phyloP scores from a whole-genome alignment of 140 eudicot species.

The Erigeron philadelphicus region DNA sequence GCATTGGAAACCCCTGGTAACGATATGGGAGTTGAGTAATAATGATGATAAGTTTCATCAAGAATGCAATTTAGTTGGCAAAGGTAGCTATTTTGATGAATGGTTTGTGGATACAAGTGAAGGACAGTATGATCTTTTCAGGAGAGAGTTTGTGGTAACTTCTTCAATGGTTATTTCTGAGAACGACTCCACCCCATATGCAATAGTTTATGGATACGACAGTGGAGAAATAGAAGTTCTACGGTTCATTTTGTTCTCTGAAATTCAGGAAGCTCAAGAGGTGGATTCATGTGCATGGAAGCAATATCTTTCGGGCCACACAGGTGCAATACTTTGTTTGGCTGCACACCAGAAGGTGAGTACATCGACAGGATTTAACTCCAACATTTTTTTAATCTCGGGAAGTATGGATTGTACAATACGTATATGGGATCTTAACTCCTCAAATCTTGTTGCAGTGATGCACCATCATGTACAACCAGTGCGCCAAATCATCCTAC shows the following conservation, averaged over 20 bases:
- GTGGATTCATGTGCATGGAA: slow-evolving; percentile 44
- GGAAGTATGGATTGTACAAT: slow-evolving; percentile 92
- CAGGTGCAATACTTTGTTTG: slow-evolving; percentile 74
- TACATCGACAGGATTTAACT: slow-evolving; percentile 36
- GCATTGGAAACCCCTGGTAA: slow-evolving; percentile 68
- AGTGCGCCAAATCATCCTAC: slow-evolving; percentile 71
- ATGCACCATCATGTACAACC: slow-evolving; percentile 98
- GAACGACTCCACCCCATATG: slow-evolving; percentile 55
- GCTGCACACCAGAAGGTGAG: slow-evolving; percentile 74
- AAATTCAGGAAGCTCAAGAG: slow-evolving; percentile 36
- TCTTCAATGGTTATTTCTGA: slow-evolving; percentile 92
- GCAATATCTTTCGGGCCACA: slow-evolving; percentile 71
- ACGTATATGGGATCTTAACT: slow-evolving; percentile 91
- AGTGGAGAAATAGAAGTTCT: slow-evolving; percentile 75
- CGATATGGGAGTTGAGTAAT: slow-evolving; percentile 55
- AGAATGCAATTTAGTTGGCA: slow-evolving; percentile 48
- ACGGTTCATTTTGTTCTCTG: slow-evolving; percentile 49
- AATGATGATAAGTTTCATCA: slow-evolving; percentile 21
- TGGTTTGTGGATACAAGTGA: slow-evolving; percentile 42
- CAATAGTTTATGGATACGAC: slow-evolving; percentile 81
- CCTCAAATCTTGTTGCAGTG: slow-evolving; percentile 57
- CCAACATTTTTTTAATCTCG: slow-evolving; percentile 52
- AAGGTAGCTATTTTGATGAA: slow-evolving; percentile 49
- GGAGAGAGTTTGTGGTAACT: slow-evolving; percentile 45
- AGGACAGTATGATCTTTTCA: slow-evolving; percentile 19